Conservation (phyloP, 495 filamentous ascomycete genomes). For the Tuber melanosporum region DNA sequence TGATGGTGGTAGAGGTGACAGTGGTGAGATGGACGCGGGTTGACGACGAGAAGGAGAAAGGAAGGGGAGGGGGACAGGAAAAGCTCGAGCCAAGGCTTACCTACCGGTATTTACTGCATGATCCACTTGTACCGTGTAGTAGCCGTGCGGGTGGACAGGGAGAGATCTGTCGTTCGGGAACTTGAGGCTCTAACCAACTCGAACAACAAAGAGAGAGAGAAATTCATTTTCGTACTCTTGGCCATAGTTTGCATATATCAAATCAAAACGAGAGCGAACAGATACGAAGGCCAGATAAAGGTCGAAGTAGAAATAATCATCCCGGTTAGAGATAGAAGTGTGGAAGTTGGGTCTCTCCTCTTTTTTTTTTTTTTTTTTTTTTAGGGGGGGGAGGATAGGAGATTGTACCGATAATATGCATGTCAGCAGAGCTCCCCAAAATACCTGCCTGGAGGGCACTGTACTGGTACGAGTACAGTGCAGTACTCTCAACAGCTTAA, state of each 20-base stretch:
- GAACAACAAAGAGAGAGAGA: constrained; percentile 3
- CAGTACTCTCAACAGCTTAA: background rate
- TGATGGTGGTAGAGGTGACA: background rate
- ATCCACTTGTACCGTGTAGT: background rate
- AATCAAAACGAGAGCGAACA: background rate
- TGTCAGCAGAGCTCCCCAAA: background rate
- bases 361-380: background rate
- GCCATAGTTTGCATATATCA: background rate
- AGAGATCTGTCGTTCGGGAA: background rate
- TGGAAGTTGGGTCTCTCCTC: background rate
- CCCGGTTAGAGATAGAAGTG: background rate
- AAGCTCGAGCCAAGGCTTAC: constrained; percentile 6
- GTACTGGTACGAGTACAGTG: background rate
- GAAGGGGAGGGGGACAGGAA: background rate
- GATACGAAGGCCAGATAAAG: background rate
- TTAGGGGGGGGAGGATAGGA: too few relatives aligned
- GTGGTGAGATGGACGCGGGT: background rate
- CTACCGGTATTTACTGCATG: background rate
- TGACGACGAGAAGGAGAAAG: background rate
- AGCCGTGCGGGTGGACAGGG: background rate
- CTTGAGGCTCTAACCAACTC: constrained; percentile 4
- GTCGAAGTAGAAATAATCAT: background rate
- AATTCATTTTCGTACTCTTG: background rate
- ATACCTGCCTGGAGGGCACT: background rate
- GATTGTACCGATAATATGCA: background rate